Evolutionary conservation across 2,329 filamentous ascomycete genomes (phyloP).

Genomic region (Cladosporium velox): DNA sequence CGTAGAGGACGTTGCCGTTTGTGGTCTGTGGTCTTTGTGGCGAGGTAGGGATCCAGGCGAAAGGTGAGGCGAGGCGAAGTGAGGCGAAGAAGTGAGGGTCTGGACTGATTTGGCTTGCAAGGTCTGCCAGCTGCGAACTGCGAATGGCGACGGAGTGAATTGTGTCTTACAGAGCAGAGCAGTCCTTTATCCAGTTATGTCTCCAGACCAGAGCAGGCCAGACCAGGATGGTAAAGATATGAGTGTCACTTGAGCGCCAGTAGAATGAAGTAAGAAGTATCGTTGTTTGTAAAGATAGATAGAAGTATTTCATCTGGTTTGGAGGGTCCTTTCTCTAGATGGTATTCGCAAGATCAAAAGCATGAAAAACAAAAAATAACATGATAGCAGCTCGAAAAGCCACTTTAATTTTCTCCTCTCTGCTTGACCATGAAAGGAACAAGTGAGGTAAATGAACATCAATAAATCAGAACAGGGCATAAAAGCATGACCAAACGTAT

Average conservation of each 20-base stretch:
- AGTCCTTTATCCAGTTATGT: neutral
- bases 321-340: conserved; percentile 7
- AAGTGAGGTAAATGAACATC: conserved; percentile 4
- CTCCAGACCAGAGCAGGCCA: neutral
- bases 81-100: neutral
- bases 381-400: neutral
- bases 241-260: neutral
- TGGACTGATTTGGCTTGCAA: no score
- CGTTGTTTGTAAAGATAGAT: neutral
- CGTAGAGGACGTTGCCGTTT: neutral
- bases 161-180: neutral
- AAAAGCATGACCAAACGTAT: conserved; percentile 3
- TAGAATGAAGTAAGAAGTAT: neutral
- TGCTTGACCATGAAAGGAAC: neutral
- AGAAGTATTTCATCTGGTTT: conserved; percentile 8
- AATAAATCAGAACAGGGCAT: conserved; percentile 10
- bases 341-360: conserved; percentile 5
- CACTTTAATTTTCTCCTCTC: conserved; percentile 5
- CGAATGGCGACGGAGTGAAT: neutral
- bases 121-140: neutral
- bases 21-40: neutral
- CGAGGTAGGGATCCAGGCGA: neutral
- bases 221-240: neutral
- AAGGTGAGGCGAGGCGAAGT: neutral
- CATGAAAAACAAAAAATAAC: neutral